Base-by-base conservation (phyloP, 2,329 filamentous ascomycete genomes). In the Phyllosticta ampelicida region DNA sequence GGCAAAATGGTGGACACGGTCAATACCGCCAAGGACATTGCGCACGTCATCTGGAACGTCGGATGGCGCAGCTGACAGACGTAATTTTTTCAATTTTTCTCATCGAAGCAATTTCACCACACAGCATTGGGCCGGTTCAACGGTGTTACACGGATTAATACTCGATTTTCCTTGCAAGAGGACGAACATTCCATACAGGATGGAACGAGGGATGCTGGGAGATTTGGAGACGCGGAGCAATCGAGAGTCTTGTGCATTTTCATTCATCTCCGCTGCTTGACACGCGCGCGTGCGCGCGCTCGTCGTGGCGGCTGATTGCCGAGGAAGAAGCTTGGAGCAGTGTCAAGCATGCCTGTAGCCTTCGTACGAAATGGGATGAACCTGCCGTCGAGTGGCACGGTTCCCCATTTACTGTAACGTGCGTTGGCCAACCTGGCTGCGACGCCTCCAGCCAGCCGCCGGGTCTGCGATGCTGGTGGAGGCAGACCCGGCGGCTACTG, bases 1-100 rank as follows among this genome's bases (percentile, higher is more conserved):
- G 87, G 88, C 61, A 84, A 86, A 65, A 85, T 95, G 54, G 84
- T 91, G 69, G 88, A 95, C 73, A 92, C 88, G 5, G 79, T 85
- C 61, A 85, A 85, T 65, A 85, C 82, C 1, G 82, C 82, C 44
- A 75, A 77, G 60, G 82, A 85, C 63, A 85, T 85, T 62, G 82
- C 80, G 6, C 81, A 84, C 68, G 82, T 85, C 8, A 83, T 85
- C 60, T 85, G 82, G 81, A 85, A 85, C 64, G 82, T 85, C 51
- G 82, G 82, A 19, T 85, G 82, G 82, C 74, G 78, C 61, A 76
- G 77, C 63, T 80, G 68, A 77, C 50, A 8, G 55, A 49, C n/a
- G n/a, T 36, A 49, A 44, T 5, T n/a, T 16, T 36, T 16, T 36
- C 16, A 9, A 1, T 36, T 36, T 8, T 44, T 44, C n/a, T 44